These are phyloP conservation scores for Yamadazyma triangularis DNA, from an alignment of 1,139 yeast genomes.

Conservation along the genomic window DNA sequence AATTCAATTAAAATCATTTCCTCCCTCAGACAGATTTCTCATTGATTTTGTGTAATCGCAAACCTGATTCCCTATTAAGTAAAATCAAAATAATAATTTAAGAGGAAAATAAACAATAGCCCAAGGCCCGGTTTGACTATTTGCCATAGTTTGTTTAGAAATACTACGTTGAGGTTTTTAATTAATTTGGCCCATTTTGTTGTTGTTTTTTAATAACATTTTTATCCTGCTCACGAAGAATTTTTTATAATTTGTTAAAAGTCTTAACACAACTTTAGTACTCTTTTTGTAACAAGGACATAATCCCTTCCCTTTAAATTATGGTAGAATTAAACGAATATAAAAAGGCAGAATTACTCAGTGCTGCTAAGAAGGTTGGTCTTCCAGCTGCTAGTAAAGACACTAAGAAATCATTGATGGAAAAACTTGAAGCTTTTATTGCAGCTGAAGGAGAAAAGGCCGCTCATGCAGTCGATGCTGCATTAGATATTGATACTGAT, in stretches of 20 bases:
- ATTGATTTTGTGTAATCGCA: neutral
- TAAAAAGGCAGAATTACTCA: conserved; percentile 36
- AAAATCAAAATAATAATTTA: neutral
- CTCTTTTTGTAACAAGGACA: no score
- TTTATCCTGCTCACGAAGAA: neutral
- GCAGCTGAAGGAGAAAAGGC: conserved; percentile 36
- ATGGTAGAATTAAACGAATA: conserved; percentile 13
- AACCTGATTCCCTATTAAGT: neutral
- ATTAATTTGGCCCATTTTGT: no score
- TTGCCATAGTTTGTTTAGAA: no score
- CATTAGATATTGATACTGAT: conserved; percentile 14
- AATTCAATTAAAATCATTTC: no score
- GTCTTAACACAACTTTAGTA: no score
- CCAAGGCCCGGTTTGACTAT: no score
- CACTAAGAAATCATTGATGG: conserved; percentile 40
- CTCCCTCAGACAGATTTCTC: no score
- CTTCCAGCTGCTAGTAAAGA: conserved; percentile 33
- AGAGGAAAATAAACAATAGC: conserved; percentile 1
- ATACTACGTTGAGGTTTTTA: no score
- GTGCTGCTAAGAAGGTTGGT: conserved; percentile 32
- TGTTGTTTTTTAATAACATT: no score
- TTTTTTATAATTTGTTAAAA: no score
- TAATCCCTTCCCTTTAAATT: no score
- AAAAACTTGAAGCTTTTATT: conserved; percentile 36
- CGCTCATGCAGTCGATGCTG: conserved; percentile 22